Base-by-base conservation (phyloP, 257 asterid species). In the Coffea eugenioides region DNA sequence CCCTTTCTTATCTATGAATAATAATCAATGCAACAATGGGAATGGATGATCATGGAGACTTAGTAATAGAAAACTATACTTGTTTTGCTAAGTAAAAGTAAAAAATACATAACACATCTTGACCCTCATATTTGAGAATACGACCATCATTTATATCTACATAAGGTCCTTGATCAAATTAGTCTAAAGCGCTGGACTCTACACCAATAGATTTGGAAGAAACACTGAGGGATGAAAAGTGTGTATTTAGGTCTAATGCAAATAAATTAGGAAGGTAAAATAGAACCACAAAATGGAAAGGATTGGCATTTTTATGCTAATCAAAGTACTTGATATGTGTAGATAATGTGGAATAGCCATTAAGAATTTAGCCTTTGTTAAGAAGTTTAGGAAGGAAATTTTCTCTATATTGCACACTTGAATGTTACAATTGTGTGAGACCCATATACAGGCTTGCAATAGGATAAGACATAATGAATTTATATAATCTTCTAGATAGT, bases 111-210 rank as follows among this genome's bases (percentile, higher is more conserved):
- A 88, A 10, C 80, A 41, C 18, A 13, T 43, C 43, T 3, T 83
- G 80, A 74, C 79, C 86, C 46, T 75, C 43, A 52, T 64, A 83
- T 65, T 80, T 85, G 78, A 88, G 83, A 61, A 90, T 61, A 48
- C 91, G 83, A 39, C 92, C 94, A 79, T 87, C 92, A 27, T 65
- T 84, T 25, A 86, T 84, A 9, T 86, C 34, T 31, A 31, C 85
- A 80, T 87, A 87, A 64, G 88, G 87, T 49, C 88, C 90, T 0
- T 16, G 34, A 5, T 74, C 71, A 39, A 66, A 31, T 36, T 80
- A 52, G 45, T 86, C 90, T 6, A 87, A 83, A 1, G 90, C 83
- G 18, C 46, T 34, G 2, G 88, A 62, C 31, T 87, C 88, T 8
- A 84, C 83, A 27, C 92, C 90, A 3, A 4, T 34, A 39, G 51